These are phyloP conservation scores for Thinopyrum elongatum DNA, from an alignment of 176 grass and related monocot species.

Conservation along the genomic window DNA sequence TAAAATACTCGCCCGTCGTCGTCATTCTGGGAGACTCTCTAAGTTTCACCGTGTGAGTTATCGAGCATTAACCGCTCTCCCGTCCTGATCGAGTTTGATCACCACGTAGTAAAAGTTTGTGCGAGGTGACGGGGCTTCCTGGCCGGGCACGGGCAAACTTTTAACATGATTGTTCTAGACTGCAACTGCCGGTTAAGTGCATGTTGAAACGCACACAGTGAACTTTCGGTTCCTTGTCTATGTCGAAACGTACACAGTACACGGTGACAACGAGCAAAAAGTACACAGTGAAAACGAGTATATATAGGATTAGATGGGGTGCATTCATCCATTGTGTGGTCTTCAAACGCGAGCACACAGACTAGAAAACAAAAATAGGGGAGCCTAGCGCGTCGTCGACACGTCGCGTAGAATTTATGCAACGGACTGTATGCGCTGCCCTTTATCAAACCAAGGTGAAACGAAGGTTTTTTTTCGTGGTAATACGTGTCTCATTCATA, in stretches of 20 bases:
- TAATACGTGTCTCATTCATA: too few relatives aligned
- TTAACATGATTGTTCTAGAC: neutral
- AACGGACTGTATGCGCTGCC: neutral
- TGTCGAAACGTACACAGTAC: too few relatives aligned
- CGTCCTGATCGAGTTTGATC: neutral
- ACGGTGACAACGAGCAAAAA: too few relatives aligned
- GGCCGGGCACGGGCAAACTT: neutral
- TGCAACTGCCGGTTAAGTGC: neutral
- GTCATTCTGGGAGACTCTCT: too few relatives aligned
- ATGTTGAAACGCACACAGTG: too few relatives aligned
- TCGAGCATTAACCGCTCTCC: neutral
- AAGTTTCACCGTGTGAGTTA: neutral
- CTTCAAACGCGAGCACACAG: too few relatives aligned
- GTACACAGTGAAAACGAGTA: too few relatives aligned
- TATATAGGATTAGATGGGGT: too few relatives aligned
- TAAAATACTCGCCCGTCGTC: neutral
- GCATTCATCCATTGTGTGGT: too few relatives aligned
- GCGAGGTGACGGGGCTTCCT: neutral
- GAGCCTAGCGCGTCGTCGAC: neutral
- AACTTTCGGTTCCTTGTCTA: too few relatives aligned
- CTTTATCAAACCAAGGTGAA: slow-evolving; percentile 22
- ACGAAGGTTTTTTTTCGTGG: too few relatives aligned
- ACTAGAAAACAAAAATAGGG: neutral
- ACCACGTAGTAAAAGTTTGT: neutral
- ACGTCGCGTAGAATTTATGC: slow-evolving; percentile 30